phyloP scores from a whole-genome alignment of 495 filamentous ascomycete genomes.

The Penicillium psychrofluorescens region DNA sequence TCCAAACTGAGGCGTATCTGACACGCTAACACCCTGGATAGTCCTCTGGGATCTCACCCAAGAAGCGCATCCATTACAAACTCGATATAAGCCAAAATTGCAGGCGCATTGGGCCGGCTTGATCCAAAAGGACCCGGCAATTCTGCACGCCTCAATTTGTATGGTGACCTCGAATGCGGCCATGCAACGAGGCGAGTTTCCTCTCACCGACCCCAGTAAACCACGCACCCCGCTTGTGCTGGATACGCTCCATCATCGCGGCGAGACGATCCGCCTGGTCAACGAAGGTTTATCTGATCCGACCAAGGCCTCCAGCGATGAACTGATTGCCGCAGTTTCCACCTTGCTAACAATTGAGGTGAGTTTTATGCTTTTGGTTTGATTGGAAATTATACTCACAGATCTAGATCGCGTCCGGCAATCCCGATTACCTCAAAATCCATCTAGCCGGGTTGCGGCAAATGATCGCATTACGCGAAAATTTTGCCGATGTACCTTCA shows the following conservation, averaged over 20 bases:
- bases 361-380: constrained; percentile 2
- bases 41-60: constrained; percentile 36
- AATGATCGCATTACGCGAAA: constrained; percentile 39
- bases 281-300: constrained; percentile 38
- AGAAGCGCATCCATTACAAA: constrained; percentile 34
- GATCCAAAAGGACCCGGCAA: constrained; percentile 33
- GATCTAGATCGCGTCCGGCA: constrained; percentile 35
- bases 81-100: constrained; percentile 29
- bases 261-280: constrained; percentile 40
- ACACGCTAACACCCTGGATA: constrained; percentile 12
- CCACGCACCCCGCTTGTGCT: constrained; percentile 29
- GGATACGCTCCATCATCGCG: constrained; percentile 38
- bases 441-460: constrained; percentile 39
- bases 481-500: constrained; percentile 33
- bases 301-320: constrained; percentile 37
- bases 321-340: constrained; percentile 38
- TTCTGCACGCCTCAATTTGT: constrained; percentile 37
- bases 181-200: constrained; percentile 30
- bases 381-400: constrained; percentile 6
- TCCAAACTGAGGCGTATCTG: background rate
- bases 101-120: constrained; percentile 36
- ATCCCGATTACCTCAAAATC: constrained; percentile 39
- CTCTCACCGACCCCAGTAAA: constrained; percentile 29
- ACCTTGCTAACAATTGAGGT: constrained; percentile 41
- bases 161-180: constrained; percentile 37